Base-by-base conservation (phyloP, 1,284 basidiomycete genomes). In the Austroboletus novae-zelandiae region DNA sequence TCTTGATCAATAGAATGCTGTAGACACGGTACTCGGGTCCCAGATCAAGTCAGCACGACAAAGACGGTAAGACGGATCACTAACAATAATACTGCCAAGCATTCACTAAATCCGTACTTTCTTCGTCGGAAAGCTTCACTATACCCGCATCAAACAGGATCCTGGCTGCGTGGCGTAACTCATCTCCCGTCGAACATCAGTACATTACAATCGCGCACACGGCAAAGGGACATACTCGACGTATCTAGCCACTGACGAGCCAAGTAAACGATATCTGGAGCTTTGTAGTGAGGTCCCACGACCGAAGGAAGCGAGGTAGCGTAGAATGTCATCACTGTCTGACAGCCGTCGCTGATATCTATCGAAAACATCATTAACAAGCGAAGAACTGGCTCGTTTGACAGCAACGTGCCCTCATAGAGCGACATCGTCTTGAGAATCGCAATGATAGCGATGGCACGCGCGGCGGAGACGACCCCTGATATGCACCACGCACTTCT, bases 301-400 rank as follows among this genome's bases (percentile, higher is more conserved):
- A 72, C 71, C 20, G 79, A 72, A 0, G 79, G 75, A 27, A 96
- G 71, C 1, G 85, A 83, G 0, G 84, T 78, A 0, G 85, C 76
- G 67, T 92, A 94, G 67, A 89, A 94, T 0, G 85, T 77, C 53
- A 88, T 83, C 13, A 91, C 80, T 3, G 86, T 82, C 47, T 80
- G 84, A 5, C 85, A 84, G 35, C 74, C 74, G 41, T 84, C 78
- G 43, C 84, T 78, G 7, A 80, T 73, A 34, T 88, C 91, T 90
- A 29, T 40, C 13, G 27, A 25, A n/a, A 45, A 39, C 11, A 14
- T 2, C 17, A n/a, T 55, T 58, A 45, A n/a, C 37, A 40, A 25
- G 18, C 8, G 13, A 40, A 5, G 4, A 2, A 4, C 30, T 7
- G 23, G 4, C 3, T 15, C 32, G 13, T 20, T 45, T 17, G 29